Conservation (phyloP, 179 eudicot genomes). For the Vitellaria paradoxa region DNA sequence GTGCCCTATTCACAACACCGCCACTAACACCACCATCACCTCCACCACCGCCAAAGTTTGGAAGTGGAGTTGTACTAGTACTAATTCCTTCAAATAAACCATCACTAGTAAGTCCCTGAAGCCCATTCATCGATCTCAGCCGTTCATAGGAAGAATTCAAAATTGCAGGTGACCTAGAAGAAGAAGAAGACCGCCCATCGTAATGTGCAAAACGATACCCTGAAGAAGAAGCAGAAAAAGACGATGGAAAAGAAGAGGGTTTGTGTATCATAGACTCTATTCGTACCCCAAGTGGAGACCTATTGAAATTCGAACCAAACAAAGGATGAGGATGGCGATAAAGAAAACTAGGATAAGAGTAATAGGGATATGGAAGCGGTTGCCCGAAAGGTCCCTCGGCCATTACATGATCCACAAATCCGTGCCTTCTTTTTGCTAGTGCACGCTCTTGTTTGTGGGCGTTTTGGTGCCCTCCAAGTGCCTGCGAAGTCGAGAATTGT, state of each 20-base stretch:
- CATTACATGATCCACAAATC: no score
- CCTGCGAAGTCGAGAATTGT: slow-evolving; percentile 8
- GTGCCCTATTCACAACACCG: background rate
- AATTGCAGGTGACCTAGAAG: background rate
- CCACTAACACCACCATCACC: background rate
- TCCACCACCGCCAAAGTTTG: background rate
- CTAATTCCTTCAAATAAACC: no score
- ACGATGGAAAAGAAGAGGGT: background rate
- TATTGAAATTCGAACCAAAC: background rate
- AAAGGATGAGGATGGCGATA: background rate
- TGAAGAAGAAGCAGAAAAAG: background rate
- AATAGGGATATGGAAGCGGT: background rate
- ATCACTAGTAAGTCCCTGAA: background rate
- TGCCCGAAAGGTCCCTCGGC: background rate
- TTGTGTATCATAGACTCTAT: background rate
- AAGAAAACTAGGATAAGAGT: background rate
- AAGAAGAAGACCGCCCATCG: background rate
- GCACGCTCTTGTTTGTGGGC: slow-evolving; percentile 17
- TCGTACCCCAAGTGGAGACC: background rate
- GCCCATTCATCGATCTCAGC: background rate
- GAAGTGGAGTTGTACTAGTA: no score
- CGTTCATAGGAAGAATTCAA: background rate
- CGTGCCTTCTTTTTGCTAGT: background rate
- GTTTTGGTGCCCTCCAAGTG: slow-evolving; percentile 13
- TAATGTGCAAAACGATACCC: background rate